Conservation (phyloP, 2,329 filamentous ascomycete species). For the Sarocladium oryzae region DNA sequence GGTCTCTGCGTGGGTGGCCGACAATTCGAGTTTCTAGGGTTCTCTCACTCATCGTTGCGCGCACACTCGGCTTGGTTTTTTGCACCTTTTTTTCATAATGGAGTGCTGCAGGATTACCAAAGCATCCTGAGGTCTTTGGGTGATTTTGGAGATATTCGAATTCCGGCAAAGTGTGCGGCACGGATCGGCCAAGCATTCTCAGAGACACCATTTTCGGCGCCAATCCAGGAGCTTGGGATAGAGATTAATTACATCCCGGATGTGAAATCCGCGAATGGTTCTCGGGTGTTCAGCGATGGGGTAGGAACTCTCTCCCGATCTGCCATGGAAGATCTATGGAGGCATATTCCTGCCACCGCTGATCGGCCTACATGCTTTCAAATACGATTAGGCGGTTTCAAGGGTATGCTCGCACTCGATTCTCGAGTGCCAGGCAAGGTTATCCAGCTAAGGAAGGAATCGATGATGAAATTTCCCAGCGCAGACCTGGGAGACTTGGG, state of each 20-base stretch:
- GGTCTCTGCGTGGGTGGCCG: constrained; percentile 55
- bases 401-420: constrained; percentile 74
- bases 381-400: constrained; percentile 66
- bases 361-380: constrained; percentile 54
- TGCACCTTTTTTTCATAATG: constrained; percentile 36
- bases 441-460: constrained; percentile 56
- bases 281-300: constrained; percentile 69
- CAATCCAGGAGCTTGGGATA: constrained; percentile 34
- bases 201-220: constrained; percentile 61
- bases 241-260: constrained; percentile 35
- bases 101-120: constrained; percentile 27
- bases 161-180: constrained; percentile 51
- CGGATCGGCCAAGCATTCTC: constrained; percentile 65
- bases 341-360: constrained; percentile 43
- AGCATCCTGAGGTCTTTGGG: constrained; percentile 43
- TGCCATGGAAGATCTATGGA: constrained; percentile 55
- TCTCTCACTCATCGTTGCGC: constrained; percentile 72
- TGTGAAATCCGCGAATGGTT: constrained; percentile 40
- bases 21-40: constrained; percentile 62
- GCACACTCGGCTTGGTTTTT: constrained; percentile 63
- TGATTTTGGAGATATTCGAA: constrained; percentile 42
- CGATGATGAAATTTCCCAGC: constrained; percentile 74
- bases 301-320: constrained; percentile 64
- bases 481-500: constrained; percentile 50
- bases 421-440: constrained; percentile 47